phyloP scores from a whole-genome alignment of 257 asterid species.

The Salvia hispanica region DNA sequence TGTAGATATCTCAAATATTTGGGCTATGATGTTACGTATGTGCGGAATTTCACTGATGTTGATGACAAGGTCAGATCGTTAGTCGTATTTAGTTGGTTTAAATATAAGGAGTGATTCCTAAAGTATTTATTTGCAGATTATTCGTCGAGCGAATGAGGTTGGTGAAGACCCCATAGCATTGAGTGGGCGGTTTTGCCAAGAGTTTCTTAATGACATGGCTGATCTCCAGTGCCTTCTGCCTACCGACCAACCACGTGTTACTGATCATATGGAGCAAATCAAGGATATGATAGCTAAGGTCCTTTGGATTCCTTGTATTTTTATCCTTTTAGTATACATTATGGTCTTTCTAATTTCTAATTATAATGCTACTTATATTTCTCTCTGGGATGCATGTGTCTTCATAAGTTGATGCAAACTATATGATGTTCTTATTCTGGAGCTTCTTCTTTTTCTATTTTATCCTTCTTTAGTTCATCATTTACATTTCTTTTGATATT shows the following conservation, averaged over 20 bases:
- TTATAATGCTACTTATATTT: background rate
- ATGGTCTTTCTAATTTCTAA: conserved; percentile 11
- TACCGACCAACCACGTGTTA: conserved; percentile 79
- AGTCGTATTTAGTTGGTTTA: background rate
- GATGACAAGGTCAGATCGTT: conserved; percentile 80
- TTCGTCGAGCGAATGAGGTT: conserved; percentile 64
- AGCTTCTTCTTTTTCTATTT: background rate
- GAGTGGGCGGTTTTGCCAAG: conserved; percentile 79
- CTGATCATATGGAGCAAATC: conserved; percentile 57
- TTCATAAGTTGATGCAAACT: background rate
- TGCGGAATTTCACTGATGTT: conserved; percentile 89
- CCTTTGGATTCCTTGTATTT: background rate
- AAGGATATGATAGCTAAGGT: conserved; percentile 84
- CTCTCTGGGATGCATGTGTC: background rate
- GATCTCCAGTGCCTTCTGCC: conserved; percentile 86
- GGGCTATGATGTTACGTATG: conserved; percentile 83
- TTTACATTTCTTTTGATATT: background rate
- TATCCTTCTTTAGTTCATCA: conserved; percentile 9
- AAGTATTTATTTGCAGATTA: conserved; percentile 51
- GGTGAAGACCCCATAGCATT: conserved; percentile 65
- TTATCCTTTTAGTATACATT: background rate
- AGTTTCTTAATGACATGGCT: conserved; percentile 74
- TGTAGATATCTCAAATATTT: conserved; percentile 66
- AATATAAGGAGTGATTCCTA: conserved; percentile 21
- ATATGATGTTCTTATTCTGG: background rate